phyloP scores from a whole-genome alignment of 139 green algal genomes.

The Edaphochlamys debaryana region DNA sequence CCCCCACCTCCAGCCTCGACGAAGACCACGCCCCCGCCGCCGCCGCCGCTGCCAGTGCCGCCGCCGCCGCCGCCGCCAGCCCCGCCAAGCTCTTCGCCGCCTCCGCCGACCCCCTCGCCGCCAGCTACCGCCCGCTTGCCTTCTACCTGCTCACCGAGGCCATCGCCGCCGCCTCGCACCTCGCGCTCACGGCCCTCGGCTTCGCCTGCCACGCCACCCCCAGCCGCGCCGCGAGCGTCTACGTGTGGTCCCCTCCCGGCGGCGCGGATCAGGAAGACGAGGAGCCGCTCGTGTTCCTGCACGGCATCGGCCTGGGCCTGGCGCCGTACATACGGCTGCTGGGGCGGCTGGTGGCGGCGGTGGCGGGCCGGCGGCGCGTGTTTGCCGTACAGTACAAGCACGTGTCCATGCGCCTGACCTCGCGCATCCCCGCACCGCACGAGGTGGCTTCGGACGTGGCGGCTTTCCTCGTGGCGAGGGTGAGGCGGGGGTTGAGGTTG shows the following conservation, averaged over 20 bases:
- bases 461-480: constrained; percentile 10
- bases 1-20: too few species aligned
- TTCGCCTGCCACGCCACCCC: neutral
- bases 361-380: constrained; percentile 27
- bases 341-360: constrained; percentile 12
- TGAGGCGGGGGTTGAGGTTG: too few species aligned
- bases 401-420: constrained; percentile 60
- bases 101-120: constrained; percentile 36
- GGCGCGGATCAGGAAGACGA: neutral
- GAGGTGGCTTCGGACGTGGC: constrained; percentile 55
- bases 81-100: neutral
- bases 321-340: constrained; percentile 62
- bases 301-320: constrained; percentile 70
- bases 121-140: constrained; percentile 52
- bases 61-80: too few species aligned
- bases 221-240: neutral
- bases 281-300: constrained; percentile 59
- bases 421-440: constrained; percentile 48
- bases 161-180: constrained; percentile 23
- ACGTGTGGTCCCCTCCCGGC: neutral
- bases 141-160: constrained; percentile 63
- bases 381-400: constrained; percentile 68
- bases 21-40: too few species aligned
- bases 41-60: too few species aligned
- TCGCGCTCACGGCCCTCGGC: constrained; percentile 3